Evolutionary conservation across 306 rosid species (phyloP).

Genomic region (Prunus fruticosa): DNA sequence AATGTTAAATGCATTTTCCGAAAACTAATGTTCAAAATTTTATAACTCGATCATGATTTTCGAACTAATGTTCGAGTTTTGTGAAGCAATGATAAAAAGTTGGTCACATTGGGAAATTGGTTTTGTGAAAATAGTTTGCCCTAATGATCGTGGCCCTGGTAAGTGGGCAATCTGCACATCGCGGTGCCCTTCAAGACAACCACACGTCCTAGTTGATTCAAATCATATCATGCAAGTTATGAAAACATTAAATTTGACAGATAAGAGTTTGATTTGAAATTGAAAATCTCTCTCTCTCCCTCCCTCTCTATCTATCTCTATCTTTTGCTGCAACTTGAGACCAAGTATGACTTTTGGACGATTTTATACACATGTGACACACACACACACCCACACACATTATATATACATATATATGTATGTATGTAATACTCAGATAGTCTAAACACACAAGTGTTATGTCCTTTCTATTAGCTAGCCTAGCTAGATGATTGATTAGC

Average conservation of each 20-base stretch:
- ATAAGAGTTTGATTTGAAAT: neutral
- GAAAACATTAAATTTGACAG: neutral
- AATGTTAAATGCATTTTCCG: no score
- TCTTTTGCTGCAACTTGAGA: neutral
- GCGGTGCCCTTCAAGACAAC: neutral
- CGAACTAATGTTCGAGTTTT: no score
- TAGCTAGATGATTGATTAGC: neutral
- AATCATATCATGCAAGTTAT: conserved; percentile 3
- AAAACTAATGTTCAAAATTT: neutral
- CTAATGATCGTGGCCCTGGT: neutral
- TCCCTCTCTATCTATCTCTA: neutral
- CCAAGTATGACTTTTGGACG: neutral
- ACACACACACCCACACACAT: no score
- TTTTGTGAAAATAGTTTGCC: neutral
- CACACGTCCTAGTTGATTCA: neutral
- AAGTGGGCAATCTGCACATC: neutral
- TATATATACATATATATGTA: no score
- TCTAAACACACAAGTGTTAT: no score
- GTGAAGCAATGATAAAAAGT: no score
- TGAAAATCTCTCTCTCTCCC: conserved; percentile 9
- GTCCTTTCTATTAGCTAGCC: neutral
- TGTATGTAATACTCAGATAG: no score
- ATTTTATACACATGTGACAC: no score
- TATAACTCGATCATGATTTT: neutral
- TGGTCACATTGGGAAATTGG: neutral